Percentiles rank a stretch among this genome's conserved stretches.
Evolutionary conservation across 768 basidiomycete genomes (phyloP).

Genomic region (Gyrodon lividus): DNA sequence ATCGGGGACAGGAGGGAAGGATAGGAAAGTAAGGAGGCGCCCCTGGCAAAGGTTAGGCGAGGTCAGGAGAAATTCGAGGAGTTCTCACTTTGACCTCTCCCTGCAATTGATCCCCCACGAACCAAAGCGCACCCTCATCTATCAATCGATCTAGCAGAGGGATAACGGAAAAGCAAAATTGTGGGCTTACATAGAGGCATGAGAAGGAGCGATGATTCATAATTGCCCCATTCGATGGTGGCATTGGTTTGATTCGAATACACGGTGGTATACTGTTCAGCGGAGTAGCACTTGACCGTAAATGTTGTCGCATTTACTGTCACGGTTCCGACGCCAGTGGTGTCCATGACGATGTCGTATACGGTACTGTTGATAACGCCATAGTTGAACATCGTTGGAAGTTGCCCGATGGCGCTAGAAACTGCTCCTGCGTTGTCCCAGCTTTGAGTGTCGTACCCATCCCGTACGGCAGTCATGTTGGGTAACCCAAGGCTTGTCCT

Average conservation of each 20-base stretch:
- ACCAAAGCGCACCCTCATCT: background rate
- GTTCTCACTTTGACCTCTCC: background rate
- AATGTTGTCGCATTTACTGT: slow-evolving; percentile 16
- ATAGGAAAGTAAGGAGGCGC: background rate
- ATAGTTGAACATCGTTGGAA: background rate
- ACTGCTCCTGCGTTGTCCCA: background rate
- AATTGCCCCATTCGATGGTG: background rate
- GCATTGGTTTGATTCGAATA: background rate
- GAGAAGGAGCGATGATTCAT: too few species aligned
- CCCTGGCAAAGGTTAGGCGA: background rate
- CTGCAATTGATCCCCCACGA: background rate
- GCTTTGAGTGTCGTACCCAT: background rate
- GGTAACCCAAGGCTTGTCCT: background rate
- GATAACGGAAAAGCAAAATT: too few species aligned
- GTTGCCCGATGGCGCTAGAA: background rate
- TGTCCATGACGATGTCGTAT: slow-evolving; percentile 11
- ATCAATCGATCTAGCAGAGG: background rate
- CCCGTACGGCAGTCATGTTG: background rate
- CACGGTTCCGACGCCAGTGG: slow-evolving; percentile 5
- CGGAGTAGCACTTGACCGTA: slow-evolving; percentile 5
- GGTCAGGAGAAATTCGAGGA: too few species aligned
- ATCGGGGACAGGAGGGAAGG: background rate
- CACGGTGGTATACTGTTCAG: background rate
- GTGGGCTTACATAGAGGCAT: background rate
- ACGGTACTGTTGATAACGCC: slow-evolving; percentile 10